Evolutionary conservation across 2,329 filamentous ascomycete genomes (phyloP), one percentile per base, ranked within the genome.

Genomic region (Aureobasidium mangrovei): DNA sequence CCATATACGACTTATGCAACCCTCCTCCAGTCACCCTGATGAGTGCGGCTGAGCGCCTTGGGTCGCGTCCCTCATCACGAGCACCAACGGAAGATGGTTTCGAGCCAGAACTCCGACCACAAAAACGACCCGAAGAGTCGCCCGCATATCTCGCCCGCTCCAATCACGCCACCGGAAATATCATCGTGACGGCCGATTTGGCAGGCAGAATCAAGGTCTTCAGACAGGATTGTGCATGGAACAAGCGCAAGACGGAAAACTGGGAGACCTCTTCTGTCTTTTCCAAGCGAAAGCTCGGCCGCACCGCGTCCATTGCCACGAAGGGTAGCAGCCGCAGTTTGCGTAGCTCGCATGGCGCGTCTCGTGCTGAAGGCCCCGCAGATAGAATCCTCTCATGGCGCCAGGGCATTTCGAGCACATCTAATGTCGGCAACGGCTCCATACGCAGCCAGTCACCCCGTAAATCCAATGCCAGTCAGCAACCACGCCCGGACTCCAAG

Each of bases 1-100:
- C 93, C 1, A 81, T 98, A n/a, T 98, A 90, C 67, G 91, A 96
- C 62, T 77, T 97, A 1, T 97, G 93, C 75, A 97, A 97, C 62
- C 93, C 93, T 4, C 93, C 91, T 0, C 90, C 91, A 0, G 83
- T 97, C 12, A 91, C 83, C 5, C 75, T 97, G 18, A 76, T 91
- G 58, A 90, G 85, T 60, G 79, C 84, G 28, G 82, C 85, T 24
- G 88, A 93, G 62, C 78, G 78, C 70, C 57, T 60, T 28, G 58
- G 62, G 12, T 60, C 60, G 35, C 53, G 59, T 48, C 66, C 69
- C 4, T 77, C 76, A 1, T 79, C 78, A 0, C 74, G 72, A 58
- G 71, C 72, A 12, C 69, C 70, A 1, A 75, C 73, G 1, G 69
- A 76, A 53, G 70, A 63, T 31, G 70, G 65, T 29, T 62, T 61